Conservation (phyloP, 2,329 filamentous ascomycete species). For the Penicillium sp. region DNA sequence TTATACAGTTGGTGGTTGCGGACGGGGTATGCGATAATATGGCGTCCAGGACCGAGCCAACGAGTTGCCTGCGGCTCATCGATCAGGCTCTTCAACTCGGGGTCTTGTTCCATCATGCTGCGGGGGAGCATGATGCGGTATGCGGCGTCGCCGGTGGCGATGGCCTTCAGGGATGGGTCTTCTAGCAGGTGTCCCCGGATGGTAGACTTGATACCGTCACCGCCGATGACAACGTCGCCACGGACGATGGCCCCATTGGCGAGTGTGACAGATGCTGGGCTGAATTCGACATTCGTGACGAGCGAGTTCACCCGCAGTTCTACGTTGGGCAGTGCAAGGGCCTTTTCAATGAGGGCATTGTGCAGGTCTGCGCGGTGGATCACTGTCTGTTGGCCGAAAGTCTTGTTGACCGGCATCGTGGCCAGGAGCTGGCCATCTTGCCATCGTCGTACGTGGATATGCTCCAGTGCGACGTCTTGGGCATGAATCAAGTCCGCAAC, state of each 20-base stretch:
- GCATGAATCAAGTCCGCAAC: slow-evolving; percentile 39
- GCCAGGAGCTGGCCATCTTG: slow-evolving; percentile 38
- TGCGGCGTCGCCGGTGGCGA: slow-evolving; percentile 69
- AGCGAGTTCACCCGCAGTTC: slow-evolving; percentile 35
- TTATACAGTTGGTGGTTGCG: slow-evolving; percentile 68
- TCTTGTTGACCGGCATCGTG: slow-evolving; percentile 41
- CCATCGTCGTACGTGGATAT: slow-evolving; percentile 44
- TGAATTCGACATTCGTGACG: slow-evolving; percentile 34
- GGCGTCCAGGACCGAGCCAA: slow-evolving; percentile 75
- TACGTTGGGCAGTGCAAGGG: slow-evolving; percentile 36
- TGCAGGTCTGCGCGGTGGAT: slow-evolving; percentile 44
- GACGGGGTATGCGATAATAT: slow-evolving; percentile 79
- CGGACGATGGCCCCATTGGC: slow-evolving; percentile 31
- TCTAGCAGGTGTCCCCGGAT: slow-evolving; percentile 48
- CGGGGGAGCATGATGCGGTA: slow-evolving; percentile 78
- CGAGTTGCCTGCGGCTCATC: slow-evolving; percentile 69
- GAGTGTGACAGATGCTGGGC: slow-evolving; percentile 35
- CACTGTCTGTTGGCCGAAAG: slow-evolving; percentile 39
- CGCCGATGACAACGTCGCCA: slow-evolving; percentile 56
- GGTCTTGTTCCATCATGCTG: slow-evolving; percentile 67
- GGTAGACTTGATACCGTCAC: slow-evolving; percentile 59
- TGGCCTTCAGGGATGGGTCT: slow-evolving; percentile 30
- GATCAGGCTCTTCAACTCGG: slow-evolving; percentile 68
- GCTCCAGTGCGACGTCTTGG: slow-evolving; percentile 39
- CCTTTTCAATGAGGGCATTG: slow-evolving; percentile 37